phyloP scores from a whole-genome alignment of 169 alveolate genomes.

The Amoebophrya sp. region DNA sequence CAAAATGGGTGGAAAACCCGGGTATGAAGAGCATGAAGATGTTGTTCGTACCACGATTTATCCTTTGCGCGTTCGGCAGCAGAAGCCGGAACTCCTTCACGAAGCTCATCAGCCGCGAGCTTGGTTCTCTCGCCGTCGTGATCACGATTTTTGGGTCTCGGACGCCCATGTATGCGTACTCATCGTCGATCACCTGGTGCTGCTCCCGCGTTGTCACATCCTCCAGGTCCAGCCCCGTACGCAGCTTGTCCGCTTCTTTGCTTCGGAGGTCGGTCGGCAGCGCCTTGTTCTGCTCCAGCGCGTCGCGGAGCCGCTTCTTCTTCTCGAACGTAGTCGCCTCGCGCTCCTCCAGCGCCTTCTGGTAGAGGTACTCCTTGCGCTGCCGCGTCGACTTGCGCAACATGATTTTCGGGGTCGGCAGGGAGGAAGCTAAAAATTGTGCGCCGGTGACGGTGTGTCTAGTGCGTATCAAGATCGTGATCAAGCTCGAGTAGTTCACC shows the following conservation, averaged over 20 bases:
- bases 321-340: constrained; percentile 65
- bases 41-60: constrained; percentile 68
- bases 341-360: constrained; percentile 71
- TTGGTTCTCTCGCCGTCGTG: constrained; percentile 92
- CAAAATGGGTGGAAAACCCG: too few relatives aligned
- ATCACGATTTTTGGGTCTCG: constrained; percentile 84
- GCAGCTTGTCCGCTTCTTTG: constrained; percentile 54
- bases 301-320: constrained; percentile 62
- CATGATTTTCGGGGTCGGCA: too few relatives aligned
- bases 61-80: constrained; percentile 85
- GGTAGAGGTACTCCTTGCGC: constrained; percentile 85
- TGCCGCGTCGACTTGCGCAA: constrained; percentile 78
- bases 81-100: constrained; percentile 86
- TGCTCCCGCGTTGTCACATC: constrained; percentile 67
- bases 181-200: constrained; percentile 71
- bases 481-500: too few relatives aligned
- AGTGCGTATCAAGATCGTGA: too few relatives aligned
- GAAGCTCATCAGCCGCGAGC: constrained; percentile 80
- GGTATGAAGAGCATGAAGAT: too few relatives aligned
- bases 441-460: too few relatives aligned
- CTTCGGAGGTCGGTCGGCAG: constrained; percentile 50
- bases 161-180: constrained; percentile 56
- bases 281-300: constrained; percentile 63
- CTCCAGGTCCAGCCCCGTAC: constrained; percentile 37
- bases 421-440: too few relatives aligned